phyloP scores from a whole-genome alignment of 768 basidiomycete genomes.

The Kwoniella mangroviensis region DNA sequence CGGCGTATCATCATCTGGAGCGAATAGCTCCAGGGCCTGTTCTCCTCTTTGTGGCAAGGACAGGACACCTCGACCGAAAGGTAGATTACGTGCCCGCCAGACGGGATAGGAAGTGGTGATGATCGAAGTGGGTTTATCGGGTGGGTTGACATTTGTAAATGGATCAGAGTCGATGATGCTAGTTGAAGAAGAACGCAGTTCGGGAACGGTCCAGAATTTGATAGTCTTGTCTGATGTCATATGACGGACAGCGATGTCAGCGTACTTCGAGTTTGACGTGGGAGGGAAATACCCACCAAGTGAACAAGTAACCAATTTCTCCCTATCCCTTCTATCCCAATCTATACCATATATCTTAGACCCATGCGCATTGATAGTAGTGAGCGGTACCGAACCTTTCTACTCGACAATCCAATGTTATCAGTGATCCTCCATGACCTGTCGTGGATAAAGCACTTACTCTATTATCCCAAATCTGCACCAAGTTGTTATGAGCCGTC shows the following conservation, averaged over 20 bases:
- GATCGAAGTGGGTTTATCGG: slow-evolving; percentile 42
- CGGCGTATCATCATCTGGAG: slow-evolving; percentile 56
- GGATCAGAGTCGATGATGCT: slow-evolving; percentile 20
- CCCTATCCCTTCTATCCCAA: slow-evolving; percentile 77
- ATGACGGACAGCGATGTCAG: too few relatives aligned
- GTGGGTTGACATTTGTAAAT: slow-evolving; percentile 38
- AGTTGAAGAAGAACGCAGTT: slow-evolving; percentile 32
- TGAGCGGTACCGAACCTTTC: slow-evolving; percentile 86
- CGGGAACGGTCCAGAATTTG: slow-evolving; percentile 75
- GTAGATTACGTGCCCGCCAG: slow-evolving; percentile 89
- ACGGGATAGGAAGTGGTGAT: slow-evolving; percentile 83
- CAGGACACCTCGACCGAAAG: slow-evolving; percentile 87
- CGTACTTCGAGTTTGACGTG: not conserved
- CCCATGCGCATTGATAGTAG: slow-evolving; percentile 76
- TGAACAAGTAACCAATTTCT: slow-evolving; percentile 90
- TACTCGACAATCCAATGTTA: slow-evolving; percentile 51
- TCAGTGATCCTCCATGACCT: not conserved
- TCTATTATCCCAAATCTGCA: slow-evolving; percentile 92
- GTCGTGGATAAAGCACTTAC: slow-evolving; percentile 61
- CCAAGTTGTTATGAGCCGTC: slow-evolving; percentile 82
- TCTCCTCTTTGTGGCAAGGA: slow-evolving; percentile 87
- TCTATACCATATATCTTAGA: slow-evolving; percentile 97
- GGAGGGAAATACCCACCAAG: slow-evolving; percentile 58
- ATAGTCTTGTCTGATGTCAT: slow-evolving; percentile 73
- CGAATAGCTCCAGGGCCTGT: slow-evolving; percentile 83